Conservation (phyloP, 352 stramenopile genomes). For the Nothophytophthora sp. region DNA sequence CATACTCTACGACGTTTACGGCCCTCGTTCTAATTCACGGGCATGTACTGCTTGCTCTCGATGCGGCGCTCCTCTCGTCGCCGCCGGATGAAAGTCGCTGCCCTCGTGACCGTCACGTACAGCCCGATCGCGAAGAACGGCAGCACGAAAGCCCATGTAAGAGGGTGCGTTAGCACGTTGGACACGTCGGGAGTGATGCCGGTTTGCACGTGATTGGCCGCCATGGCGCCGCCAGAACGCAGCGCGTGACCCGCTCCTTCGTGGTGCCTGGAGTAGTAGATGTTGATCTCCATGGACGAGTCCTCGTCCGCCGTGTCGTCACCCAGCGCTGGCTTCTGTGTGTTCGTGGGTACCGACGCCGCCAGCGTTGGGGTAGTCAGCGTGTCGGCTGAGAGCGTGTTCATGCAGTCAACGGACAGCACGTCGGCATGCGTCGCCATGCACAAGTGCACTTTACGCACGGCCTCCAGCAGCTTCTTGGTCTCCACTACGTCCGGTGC, state of each 20-base stretch:
- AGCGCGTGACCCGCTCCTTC: slow-evolving; percentile 31
- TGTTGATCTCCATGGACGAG: slow-evolving; percentile 59
- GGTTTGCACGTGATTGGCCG: slow-evolving; percentile 29
- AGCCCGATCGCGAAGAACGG: slow-evolving; percentile 68
- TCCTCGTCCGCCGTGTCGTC: slow-evolving; percentile 32
- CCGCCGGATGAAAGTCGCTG: slow-evolving; percentile 46
- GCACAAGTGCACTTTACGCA: slow-evolving; percentile 51
- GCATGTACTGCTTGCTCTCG: slow-evolving; percentile 70
- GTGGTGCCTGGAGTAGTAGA: slow-evolving; percentile 59
- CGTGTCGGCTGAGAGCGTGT: slow-evolving; percentile 35
- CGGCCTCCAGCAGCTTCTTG: slow-evolving; percentile 34
- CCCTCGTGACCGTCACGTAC: slow-evolving; percentile 46
- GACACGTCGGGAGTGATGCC: slow-evolving; percentile 16
- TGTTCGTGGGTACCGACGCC: slow-evolving; percentile 14
- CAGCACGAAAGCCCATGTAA: slow-evolving; percentile 57
- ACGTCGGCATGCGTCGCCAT: slow-evolving; percentile 54
- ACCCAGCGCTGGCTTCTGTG: slow-evolving; percentile 6
- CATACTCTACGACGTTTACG: slow-evolving; percentile 19
- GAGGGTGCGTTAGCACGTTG: slow-evolving; percentile 24
- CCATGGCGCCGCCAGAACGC: slow-evolving; percentile 22
- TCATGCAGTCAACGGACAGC: slow-evolving; percentile 53
- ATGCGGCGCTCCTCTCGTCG: slow-evolving; percentile 64
- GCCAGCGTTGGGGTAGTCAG: slow-evolving; percentile 16
- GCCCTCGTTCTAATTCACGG: slow-evolving; percentile 39
- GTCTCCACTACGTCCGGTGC: slow-evolving; percentile 28